Evolutionary conservation across 2,329 filamentous ascomycete species (phyloP).

Genomic region (Eutypella sp.): DNA sequence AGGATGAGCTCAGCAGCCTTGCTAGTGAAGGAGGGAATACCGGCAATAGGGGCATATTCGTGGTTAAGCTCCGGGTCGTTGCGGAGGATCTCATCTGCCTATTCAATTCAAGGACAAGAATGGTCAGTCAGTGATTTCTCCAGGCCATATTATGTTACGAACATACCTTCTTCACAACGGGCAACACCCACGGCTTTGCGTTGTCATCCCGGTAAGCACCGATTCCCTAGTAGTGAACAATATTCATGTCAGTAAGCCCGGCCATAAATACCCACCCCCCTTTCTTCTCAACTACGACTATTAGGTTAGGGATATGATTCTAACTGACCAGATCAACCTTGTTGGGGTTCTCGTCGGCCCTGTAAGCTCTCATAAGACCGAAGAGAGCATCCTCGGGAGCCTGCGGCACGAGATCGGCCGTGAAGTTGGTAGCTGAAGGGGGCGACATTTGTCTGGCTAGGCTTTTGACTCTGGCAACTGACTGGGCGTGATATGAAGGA

Average conservation of each 20-base stretch:
- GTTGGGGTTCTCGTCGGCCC: slow-evolving; percentile 67
- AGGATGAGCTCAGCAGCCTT: slow-evolving; percentile 90
- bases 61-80: slow-evolving; percentile 90
- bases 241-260: slow-evolving; percentile 6
- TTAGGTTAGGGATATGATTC: background rate
- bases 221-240: slow-evolving; percentile 49
- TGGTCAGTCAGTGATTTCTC: slow-evolving; percentile 18
- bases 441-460: slow-evolving; percentile 69
- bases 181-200: slow-evolving; percentile 94
- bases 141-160: no score
- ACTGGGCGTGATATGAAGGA: slow-evolving; percentile 39
- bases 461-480: slow-evolving; percentile 50
- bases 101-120: slow-evolving; percentile 17
- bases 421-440: slow-evolving; percentile 62
- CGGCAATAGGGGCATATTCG: slow-evolving; percentile 96
- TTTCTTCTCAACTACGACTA: no score
- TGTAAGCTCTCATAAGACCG: slow-evolving; percentile 83
- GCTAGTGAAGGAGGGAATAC: slow-evolving; percentile 76
- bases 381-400: slow-evolving; percentile 95
- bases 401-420: slow-evolving; percentile 72
- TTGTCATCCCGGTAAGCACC: slow-evolving; percentile 93
- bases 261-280: background rate
- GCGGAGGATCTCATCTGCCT: slow-evolving; percentile 88
- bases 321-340: slow-evolving; percentile 90
- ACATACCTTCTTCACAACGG: slow-evolving; percentile 89